Evolutionary conservation across 305 asterid species (phyloP).

Genomic region (Withania somnifera): DNA sequence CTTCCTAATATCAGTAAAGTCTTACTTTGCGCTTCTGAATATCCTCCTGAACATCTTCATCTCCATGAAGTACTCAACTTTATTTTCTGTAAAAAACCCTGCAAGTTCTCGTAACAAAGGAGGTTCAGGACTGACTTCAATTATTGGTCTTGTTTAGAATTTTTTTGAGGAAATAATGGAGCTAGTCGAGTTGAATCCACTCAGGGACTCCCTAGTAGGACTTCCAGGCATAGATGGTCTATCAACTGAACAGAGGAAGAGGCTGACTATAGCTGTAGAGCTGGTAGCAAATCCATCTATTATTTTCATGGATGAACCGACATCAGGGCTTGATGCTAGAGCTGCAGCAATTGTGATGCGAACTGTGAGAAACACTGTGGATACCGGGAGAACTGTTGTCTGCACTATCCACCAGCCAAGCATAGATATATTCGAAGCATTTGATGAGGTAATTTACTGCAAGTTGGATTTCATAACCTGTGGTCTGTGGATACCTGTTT

Average conservation of each 20-base stretch:
- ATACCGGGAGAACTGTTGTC: constrained; percentile 82
- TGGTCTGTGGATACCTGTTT: neutral
- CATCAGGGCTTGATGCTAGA: constrained; percentile 95
- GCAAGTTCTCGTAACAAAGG: neutral
- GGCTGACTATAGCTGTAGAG: constrained; percentile 92
- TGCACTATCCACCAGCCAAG: constrained; percentile 96
- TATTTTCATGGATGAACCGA: constrained; percentile 97
- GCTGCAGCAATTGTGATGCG: constrained; percentile 99
- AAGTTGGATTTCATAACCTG: neutral
- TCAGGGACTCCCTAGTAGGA: constrained; percentile 68
- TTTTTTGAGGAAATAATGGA: constrained; percentile 94
- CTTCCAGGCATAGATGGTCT: constrained; percentile 95
- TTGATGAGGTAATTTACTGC: constrained; percentile 61
- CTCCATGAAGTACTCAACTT: neutral
- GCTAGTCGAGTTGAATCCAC: constrained; percentile 67
- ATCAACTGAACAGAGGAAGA: constrained; percentile 92
- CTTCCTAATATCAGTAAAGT: neutral
- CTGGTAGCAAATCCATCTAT: constrained; percentile 93
- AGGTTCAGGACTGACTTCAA: neutral
- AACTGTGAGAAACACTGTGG: constrained; percentile 87
- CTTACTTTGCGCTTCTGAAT: neutral
- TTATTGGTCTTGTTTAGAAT: constrained; percentile 32
- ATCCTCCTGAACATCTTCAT: neutral
- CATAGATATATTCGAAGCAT: constrained; percentile 88
- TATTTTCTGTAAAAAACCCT: neutral